Evolutionary conservation across 108 stramenopile genomes (phyloP), one percentile per base, ranked within the genome.

Genomic region (Stephanodiscus minutulus): DNA sequence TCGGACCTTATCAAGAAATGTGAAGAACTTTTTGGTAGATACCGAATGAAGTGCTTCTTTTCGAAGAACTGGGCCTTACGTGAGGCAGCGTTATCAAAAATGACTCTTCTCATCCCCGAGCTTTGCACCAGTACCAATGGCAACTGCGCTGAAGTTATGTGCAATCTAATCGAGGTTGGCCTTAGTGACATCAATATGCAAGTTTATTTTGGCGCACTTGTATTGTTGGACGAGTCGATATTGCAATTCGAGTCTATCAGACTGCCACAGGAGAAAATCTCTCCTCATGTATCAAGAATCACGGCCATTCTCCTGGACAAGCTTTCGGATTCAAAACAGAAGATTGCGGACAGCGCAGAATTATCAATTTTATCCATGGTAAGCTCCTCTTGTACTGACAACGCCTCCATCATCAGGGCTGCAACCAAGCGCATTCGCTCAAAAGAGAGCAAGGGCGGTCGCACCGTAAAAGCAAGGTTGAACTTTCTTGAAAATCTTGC

Each of bases 21-120:
- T 8, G 81, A 78, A 29, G 64, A 58, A 3, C 41, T 86, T 27
- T 57, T 86, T 54, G 87, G 87, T 5, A 47, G 50, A 4, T 88
- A 88, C 27, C 52, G 55, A 24, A 70, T 82, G 13, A 76, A 81
- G 22, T 86, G 85, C 53, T 73, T 84, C 46, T 79, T 82, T 66
- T 83, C 82, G 17, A 84, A 82, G 72, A 79, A 70, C 43, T 88
- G 84, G 84, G 47, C 55, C 39, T 47, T 88, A 55, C 66, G 85
- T 13, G 85, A 88, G 33, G 87, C 87, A 1, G 82, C 68, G 1
- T 22, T 88, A 15, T 35, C 80, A 7, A 86, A 86, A 50, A 76
- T 85, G 47, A 63, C 72, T 50, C 46, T 85, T 20, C 49, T 83
- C 35, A 6, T 82, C n/a, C 73, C 67, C 22, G 64, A 81, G 41